phyloP scores from a whole-genome alignment of 1,139 yeast species.

The Zygoascus hellenicus region DNA sequence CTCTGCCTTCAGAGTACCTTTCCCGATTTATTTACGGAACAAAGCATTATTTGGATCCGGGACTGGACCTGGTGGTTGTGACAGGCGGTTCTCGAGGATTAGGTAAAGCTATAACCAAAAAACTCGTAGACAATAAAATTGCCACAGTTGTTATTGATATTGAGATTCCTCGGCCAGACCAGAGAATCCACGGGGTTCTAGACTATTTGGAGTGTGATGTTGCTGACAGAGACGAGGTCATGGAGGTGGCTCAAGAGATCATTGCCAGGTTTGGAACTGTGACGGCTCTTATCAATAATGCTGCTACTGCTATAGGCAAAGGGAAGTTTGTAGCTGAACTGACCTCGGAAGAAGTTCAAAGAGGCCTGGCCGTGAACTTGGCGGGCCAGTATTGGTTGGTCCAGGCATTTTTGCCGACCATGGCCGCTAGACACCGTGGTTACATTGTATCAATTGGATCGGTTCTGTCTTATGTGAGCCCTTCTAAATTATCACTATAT shows the following conservation, averaged over 20 bases:
- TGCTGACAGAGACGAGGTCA: constrained; percentile 34
- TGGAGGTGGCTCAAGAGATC: constrained; percentile 31
- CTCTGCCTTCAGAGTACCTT: too few species aligned
- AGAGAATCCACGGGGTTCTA: constrained; percentile 39
- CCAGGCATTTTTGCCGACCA: constrained; percentile 64
- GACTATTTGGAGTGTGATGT: constrained; percentile 64
- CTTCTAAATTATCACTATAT: constrained; percentile 73
- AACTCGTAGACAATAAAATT: constrained; percentile 38
- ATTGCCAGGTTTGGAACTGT: constrained; percentile 47
- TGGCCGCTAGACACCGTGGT: constrained; percentile 61
- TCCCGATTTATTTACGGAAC: too few species aligned
- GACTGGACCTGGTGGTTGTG: constrained; percentile 50
- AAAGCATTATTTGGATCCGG: constrained; percentile 7
- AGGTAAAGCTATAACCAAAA: constrained; percentile 56
- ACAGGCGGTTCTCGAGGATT: constrained; percentile 83
- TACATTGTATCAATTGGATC: constrained; percentile 78
- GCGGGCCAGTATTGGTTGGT: constrained; percentile 64
- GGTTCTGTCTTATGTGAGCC: constrained; percentile 76
- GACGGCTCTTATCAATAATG: constrained; percentile 72
- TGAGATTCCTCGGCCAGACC: constrained; percentile 37
- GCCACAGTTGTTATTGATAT: constrained; percentile 64
- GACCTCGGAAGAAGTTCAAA: constrained; percentile 52
- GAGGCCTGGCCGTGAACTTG: constrained; percentile 58
- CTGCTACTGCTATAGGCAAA: constrained; percentile 53
- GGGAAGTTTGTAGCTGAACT: constrained; percentile 55